Base-by-base conservation (phyloP, 192 early-diverging fungal species). In the Paraglomus occultum region DNA sequence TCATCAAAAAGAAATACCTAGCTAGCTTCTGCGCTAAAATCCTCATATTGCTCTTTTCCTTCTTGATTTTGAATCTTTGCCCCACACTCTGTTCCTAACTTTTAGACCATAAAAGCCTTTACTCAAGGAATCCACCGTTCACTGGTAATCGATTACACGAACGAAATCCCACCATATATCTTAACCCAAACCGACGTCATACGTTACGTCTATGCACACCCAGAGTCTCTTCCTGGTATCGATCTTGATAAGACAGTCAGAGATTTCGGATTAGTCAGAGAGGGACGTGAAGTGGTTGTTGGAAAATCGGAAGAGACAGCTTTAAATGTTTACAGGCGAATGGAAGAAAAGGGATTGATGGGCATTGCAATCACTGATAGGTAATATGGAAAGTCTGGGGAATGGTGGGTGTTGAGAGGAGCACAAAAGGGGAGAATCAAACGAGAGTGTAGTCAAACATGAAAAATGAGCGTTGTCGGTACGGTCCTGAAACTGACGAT, bases 131-230 rank as follows among this genome's bases (percentile, higher is more conserved):
- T 78, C 22, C 88, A 89, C 72, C 76, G 87, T 14, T 77, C 78
- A 15, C 74, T 89, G 6, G 85, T 89, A 67, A 77, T 83, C 12
- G 81, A 87, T 61, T 77, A 74, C 14, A 55, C 53, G 23, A 62
- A 79, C 4, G 46, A 73, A 59, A 44, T 70, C 3, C 55, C 51
- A 1, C 76, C 78, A 22, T 87, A 76, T 69, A 46, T 90, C 7
- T 58, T 90, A 20, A 85, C 86, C 5, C 88, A 90, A 68, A 80
- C 83, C 7, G 88, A 90, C 51, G 76, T 90, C 15, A 76, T 87
- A 46, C 67, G 75, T 18, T 84, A 85, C 71, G 78, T 83, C 40
- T 15, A 67, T 18, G 58, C 61, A 23, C 78, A 86, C 50, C 78
- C 80, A 7, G 80, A 76, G 22, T 64, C 20, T 46, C 53, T 87